Percentiles rank a stretch among this genome's conserved stretches.
phyloP scores from a whole-genome alignment of 2,329 filamentous ascomycete genomes.

The Fusarium drepaniforme region DNA sequence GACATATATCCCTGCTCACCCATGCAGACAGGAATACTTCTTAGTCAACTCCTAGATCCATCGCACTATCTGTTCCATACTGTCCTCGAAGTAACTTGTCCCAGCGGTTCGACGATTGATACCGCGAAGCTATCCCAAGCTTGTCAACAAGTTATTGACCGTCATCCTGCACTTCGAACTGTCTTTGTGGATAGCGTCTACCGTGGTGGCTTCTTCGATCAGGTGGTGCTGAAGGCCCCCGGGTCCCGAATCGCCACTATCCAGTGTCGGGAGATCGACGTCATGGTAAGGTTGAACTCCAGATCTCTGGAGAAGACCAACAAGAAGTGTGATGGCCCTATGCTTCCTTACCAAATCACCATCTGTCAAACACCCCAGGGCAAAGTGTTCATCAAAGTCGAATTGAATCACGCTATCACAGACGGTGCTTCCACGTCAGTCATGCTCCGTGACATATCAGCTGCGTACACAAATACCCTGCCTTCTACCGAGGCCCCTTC shows the following conservation, averaged over 20 bases:
- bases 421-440: slow-evolving; percentile 49
- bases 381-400: slow-evolving; percentile 41
- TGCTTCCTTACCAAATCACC: slow-evolving; percentile 40
- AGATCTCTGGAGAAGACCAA: slow-evolving; percentile 31
- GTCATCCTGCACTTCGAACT: slow-evolving; percentile 48
- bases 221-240: slow-evolving; percentile 39
- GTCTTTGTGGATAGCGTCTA: slow-evolving; percentile 48
- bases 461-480: slow-evolving; percentile 40
- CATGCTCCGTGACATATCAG: slow-evolving; percentile 46
- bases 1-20: slow-evolving; percentile 55
- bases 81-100: slow-evolving; percentile 21
- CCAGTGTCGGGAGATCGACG: slow-evolving; percentile 39
- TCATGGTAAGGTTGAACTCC: slow-evolving; percentile 38
- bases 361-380: slow-evolving; percentile 36
- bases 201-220: slow-evolving; percentile 42
- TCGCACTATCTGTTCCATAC: slow-evolving; percentile 33
- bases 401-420: slow-evolving; percentile 51
- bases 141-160: slow-evolving; percentile 39
- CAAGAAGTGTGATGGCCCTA: slow-evolving; percentile 11
- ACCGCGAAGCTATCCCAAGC: slow-evolving; percentile 13
- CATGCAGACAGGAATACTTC: slow-evolving; percentile 51
- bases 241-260: slow-evolving; percentile 6
- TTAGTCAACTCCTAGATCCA: slow-evolving; percentile 47
- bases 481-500: background rate
- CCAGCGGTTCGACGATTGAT: background rate